Percentiles rank a stretch among this genome's conserved stretches.
phyloP scores from a whole-genome alignment of 1,139 yeast genomes.

The Nadsonia commutata region DNA sequence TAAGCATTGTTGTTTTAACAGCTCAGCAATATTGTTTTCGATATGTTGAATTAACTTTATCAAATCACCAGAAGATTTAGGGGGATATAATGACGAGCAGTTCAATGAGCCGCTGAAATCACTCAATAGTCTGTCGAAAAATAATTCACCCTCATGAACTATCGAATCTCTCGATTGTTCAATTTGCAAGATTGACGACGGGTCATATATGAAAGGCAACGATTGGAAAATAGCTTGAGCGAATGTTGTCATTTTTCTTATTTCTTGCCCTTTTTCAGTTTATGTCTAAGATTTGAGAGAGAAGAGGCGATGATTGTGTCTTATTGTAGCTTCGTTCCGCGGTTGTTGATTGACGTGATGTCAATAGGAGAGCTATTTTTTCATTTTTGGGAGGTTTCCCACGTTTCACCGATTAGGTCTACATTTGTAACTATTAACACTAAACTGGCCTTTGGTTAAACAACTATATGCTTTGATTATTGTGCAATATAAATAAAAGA shows the following conservation, averaged over 20 bases:
- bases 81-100: slow-evolving; percentile 4
- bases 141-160: not conserved
- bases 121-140: not conserved
- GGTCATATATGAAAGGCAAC: not conserved
- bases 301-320: too few species aligned
- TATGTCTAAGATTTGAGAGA: too few species aligned
- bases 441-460: too few species aligned
- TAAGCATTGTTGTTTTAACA: slow-evolving; percentile 9
- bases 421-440: too few species aligned
- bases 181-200: not conserved
- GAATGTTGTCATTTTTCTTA: not conserved
- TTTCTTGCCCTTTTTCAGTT: too few species aligned
- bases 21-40: not conserved
- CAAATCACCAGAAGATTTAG: slow-evolving; percentile 2
- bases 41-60: slow-evolving; percentile 3
- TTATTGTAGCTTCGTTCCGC: too few species aligned
- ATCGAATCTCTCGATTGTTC: not conserved
- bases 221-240: not conserved
- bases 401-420: too few species aligned
- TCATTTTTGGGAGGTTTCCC: not conserved
- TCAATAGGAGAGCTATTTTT: not conserved
- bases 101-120: not conserved
- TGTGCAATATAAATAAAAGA: too few species aligned
- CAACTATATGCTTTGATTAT: too few species aligned
- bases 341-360: too few species aligned